Percentiles rank a stretch among this genome's conserved stretches.
Conservation (phyloP, 306 rosid genomes). For the Casuarina equisetifolia region DNA sequence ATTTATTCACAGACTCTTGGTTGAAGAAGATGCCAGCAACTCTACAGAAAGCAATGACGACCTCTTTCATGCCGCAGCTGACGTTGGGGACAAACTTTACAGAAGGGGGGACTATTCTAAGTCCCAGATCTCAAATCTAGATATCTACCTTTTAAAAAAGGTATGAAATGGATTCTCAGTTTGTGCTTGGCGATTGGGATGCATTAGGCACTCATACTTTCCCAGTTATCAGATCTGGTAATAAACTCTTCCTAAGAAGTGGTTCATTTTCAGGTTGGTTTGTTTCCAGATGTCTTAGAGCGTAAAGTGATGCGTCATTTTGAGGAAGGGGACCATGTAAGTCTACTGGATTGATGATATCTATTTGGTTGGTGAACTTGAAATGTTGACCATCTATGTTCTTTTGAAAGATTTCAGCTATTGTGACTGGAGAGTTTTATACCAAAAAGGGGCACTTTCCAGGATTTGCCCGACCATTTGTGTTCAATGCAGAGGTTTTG, state of each 20-base stretch:
- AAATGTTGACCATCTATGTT: slow-evolving; percentile 21
- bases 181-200: slow-evolving; percentile 12
- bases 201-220: background rate
- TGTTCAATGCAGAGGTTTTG: slow-evolving; percentile 86
- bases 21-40: slow-evolving; percentile 76
- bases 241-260: background rate
- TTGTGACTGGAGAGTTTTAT: slow-evolving; percentile 90
- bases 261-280: slow-evolving; percentile 69
- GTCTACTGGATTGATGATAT: slow-evolving; percentile 20
- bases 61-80: slow-evolving; percentile 64
- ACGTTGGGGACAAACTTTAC: slow-evolving; percentile 78
- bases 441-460: slow-evolving; percentile 92
- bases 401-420: slow-evolving; percentile 76
- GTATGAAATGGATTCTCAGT: slow-evolving; percentile 37
- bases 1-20: slow-evolving; percentile 79
- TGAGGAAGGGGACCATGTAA: slow-evolving; percentile 88
- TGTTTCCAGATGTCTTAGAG: slow-evolving; percentile 94
- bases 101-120: slow-evolving; percentile 73
- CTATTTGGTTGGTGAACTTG: slow-evolving; percentile 10
- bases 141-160: slow-evolving; percentile 69
- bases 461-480: slow-evolving; percentile 92
- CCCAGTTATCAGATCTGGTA: no score
- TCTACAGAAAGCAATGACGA: slow-evolving; percentile 53
- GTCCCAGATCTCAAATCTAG: slow-evolving; percentile 63
- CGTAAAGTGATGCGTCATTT: slow-evolving; percentile 81